phyloP scores from a whole-genome alignment of 2,329 filamentous ascomycete genomes.

The Phyllosticta capitalensis region DNA sequence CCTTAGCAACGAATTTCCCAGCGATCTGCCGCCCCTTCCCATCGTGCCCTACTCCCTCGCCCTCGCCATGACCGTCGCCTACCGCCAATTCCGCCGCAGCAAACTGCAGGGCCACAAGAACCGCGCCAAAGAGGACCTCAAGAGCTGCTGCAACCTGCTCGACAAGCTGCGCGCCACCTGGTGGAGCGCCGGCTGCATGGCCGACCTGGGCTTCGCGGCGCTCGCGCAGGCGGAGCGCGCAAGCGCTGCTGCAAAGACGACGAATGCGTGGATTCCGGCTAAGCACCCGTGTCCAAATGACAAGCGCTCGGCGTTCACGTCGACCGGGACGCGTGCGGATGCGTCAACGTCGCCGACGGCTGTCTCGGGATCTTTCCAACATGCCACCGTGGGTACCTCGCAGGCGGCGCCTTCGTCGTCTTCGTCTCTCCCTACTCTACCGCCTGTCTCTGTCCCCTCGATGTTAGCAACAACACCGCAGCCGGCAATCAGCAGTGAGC shows the following conservation, averaged over 20 bases:
- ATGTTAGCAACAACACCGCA: slow-evolving; percentile 14
- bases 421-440: neutral
- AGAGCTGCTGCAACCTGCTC: slow-evolving; percentile 35
- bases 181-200: slow-evolving; percentile 39
- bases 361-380: neutral
- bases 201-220: slow-evolving; percentile 30
- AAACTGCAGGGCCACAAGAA: slow-evolving; percentile 39
- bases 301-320: no score
- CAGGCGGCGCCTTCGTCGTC: no score
- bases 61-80: slow-evolving; percentile 46
- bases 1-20: slow-evolving; percentile 36
- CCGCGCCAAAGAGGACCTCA: slow-evolving; percentile 36
- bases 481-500: slow-evolving; percentile 29
- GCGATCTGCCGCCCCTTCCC: slow-evolving; percentile 42
- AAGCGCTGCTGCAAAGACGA: slow-evolving; percentile 14
- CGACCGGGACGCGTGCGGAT: no score
- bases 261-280: neutral
- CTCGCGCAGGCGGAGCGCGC: slow-evolving; percentile 25
- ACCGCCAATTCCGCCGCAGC: slow-evolving; percentile 46
- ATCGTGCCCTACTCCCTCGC: slow-evolving; percentile 48
- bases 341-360: no score
- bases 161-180: slow-evolving; percentile 35
- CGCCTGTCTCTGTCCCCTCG: neutral
- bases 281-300: no score
- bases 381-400: neutral